Percentiles rank a stretch among this genome's conserved stretches.
phyloP scores from a whole-genome alignment of 2,329 filamentous ascomycete genomes.

The Microcera coccophila region DNA sequence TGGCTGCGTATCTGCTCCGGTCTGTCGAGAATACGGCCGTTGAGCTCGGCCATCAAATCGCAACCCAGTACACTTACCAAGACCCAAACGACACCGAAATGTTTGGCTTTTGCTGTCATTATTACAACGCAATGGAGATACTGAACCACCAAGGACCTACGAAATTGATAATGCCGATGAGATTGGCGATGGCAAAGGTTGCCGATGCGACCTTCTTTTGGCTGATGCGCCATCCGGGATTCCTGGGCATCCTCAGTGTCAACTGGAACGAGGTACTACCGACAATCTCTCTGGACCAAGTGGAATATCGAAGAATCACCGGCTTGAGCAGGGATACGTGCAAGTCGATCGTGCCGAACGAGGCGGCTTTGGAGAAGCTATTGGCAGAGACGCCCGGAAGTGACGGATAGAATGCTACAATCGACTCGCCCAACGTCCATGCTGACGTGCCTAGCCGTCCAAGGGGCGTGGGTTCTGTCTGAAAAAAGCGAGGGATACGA shows the following conservation, averaged over 20 bases:
- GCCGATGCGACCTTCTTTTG: conserved; percentile 27
- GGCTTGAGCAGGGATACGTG: not conserved
- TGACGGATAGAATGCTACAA: not conserved
- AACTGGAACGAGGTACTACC: conserved; percentile 24
- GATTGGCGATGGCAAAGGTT: conserved; percentile 30
- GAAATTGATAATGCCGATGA: conserved; percentile 30
- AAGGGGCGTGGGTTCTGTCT: not conserved
- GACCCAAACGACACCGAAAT: conserved; percentile 18
- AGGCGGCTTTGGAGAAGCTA: conserved; percentile 17
- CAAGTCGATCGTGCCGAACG: conserved; percentile 14
- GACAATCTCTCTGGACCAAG: conserved; percentile 26
- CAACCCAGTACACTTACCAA: conserved; percentile 8
- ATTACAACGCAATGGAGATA: conserved; percentile 29
- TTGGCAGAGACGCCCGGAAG: conserved; percentile 12
- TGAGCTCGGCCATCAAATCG: conserved; percentile 21
- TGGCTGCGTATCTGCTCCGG: conserved; percentile 27
- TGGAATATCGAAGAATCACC: conserved; percentile 20
- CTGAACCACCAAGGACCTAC: conserved; percentile 22
- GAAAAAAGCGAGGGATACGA: not conserved
- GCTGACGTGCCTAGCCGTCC: not conserved
- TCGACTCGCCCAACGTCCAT: not conserved
- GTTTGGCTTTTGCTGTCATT: conserved; percentile 23
- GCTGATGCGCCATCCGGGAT: conserved; percentile 24
- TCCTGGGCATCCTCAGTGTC: conserved; percentile 22
- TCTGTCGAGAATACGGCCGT: conserved; percentile 25